Conservation (phyloP, 1,284 basidiomycete species). For the Pisolithus thermaeus region DNA sequence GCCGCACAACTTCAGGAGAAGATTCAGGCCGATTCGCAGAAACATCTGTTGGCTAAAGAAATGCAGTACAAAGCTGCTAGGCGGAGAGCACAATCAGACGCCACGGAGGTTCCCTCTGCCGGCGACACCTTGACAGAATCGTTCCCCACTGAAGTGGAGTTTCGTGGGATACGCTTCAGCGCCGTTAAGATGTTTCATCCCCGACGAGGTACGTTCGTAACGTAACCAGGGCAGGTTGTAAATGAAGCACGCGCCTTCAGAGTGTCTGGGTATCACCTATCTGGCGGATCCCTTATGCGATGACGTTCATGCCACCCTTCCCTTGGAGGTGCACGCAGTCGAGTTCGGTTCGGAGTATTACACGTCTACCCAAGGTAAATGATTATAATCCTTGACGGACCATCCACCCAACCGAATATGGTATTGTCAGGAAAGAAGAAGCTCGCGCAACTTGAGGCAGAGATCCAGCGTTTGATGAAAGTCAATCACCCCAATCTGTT, state of each 20-base stretch:
- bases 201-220: constrained; percentile 43
- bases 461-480: constrained; percentile 53
- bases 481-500: constrained; percentile 60
- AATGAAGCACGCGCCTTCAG: constrained; percentile 29
- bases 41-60: constrained; percentile 47
- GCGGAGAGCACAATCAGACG: constrained; percentile 58
- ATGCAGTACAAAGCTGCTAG: constrained; percentile 48
- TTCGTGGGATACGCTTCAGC: constrained; percentile 53
- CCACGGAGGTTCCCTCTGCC: constrained; percentile 52
- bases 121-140: constrained; percentile 55
- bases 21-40: constrained; percentile 54
- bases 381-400: not conserved
- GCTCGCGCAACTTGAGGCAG: constrained; percentile 57
- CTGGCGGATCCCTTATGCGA: constrained; percentile 69
- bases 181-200: constrained; percentile 69
- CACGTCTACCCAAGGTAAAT: constrained; percentile 49
- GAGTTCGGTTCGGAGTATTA: constrained; percentile 66
- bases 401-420: not conserved
- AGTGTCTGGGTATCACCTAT: constrained; percentile 58
- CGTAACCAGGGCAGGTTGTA: not conserved
- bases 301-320: constrained; percentile 46
- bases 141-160: constrained; percentile 51
- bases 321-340: constrained; percentile 61
- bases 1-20: constrained; percentile 57
- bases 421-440: constrained; percentile 48